These are phyloP conservation scores for Ceratobasidium sp. DNA, from an alignment of 1,284 basidiomycete genomes.

Conservation along the genomic window DNA sequence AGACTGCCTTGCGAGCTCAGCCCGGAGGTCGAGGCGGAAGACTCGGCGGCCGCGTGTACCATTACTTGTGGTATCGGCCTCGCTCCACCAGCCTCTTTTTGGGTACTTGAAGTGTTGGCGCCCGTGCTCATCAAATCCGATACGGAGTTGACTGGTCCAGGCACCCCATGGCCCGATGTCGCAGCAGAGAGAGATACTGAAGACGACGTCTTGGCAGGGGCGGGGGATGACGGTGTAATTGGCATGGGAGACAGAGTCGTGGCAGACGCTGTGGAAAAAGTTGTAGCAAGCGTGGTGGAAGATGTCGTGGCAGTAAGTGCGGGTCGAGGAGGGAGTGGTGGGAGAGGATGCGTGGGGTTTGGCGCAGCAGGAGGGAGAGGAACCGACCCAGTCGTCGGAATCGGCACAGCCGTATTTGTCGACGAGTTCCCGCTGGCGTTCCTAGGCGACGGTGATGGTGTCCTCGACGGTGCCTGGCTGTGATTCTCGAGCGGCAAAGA, in stretches of 20 bases:
- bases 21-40: background rate
- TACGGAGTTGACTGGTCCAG: background rate
- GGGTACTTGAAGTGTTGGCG: background rate
- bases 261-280: background rate
- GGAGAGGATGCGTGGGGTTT: constrained; percentile 1
- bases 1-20: background rate
- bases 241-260: background rate
- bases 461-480: background rate
- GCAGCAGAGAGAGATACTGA: background rate
- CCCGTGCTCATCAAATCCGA: constrained; percentile 25
- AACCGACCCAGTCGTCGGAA: constrained; percentile 17
- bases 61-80: background rate
- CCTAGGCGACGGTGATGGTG: constrained; percentile 2
- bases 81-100: background rate
- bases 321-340: background rate
- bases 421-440: background rate
- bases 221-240: background rate
- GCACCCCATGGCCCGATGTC: constrained; percentile 18
- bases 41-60: background rate
- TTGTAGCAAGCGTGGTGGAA: background rate
- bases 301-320: background rate
- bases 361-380: constrained; percentile 3
- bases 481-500: background rate
- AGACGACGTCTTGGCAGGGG: background rate
- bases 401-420: background rate